Conservation (phyloP, 805 yeast genomes). For the Hanseniaspora occidentalis region DNA sequence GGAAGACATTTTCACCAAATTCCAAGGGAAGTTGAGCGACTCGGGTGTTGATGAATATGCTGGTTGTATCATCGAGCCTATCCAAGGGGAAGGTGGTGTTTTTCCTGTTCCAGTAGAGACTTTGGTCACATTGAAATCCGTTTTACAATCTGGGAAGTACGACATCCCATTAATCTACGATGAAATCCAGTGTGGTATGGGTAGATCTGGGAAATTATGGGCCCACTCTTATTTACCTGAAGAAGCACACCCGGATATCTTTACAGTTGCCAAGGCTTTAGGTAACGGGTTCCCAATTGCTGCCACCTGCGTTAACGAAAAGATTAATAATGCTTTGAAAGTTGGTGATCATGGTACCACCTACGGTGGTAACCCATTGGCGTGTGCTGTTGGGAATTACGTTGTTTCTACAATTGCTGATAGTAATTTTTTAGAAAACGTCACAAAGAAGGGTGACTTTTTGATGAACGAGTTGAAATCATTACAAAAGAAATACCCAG, state of each 20-base stretch:
- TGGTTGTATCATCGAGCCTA: constrained; percentile 91
- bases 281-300: constrained; percentile 97
- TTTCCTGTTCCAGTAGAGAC: constrained; percentile 54
- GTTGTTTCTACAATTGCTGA: constrained; percentile 61
- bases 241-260: constrained; percentile 86
- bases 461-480: constrained; percentile 37
- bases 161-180: constrained; percentile 77
- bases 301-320: constrained; percentile 78
- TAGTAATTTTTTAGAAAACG: constrained; percentile 45
- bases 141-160: constrained; percentile 42
- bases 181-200: constrained; percentile 95
- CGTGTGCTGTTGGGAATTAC: constrained; percentile 65
- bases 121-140: constrained; percentile 47
- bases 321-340: constrained; percentile 55
- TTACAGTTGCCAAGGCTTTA: constrained; percentile 90
- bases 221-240: constrained; percentile 68
- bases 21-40: constrained; percentile 14
- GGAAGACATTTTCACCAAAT: constrained; percentile 22
- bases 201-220: constrained; percentile 88
- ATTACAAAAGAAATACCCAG: constrained; percentile 44
- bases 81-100: constrained; percentile 97
- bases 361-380: constrained; percentile 94
- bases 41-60: constrained; percentile 38
- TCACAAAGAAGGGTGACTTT: constrained; percentile 44
- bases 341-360: constrained; percentile 98